Base-by-base conservation (phyloP, 2,329 filamentous ascomycete species). In the Cyphellophora europaea region DNA sequence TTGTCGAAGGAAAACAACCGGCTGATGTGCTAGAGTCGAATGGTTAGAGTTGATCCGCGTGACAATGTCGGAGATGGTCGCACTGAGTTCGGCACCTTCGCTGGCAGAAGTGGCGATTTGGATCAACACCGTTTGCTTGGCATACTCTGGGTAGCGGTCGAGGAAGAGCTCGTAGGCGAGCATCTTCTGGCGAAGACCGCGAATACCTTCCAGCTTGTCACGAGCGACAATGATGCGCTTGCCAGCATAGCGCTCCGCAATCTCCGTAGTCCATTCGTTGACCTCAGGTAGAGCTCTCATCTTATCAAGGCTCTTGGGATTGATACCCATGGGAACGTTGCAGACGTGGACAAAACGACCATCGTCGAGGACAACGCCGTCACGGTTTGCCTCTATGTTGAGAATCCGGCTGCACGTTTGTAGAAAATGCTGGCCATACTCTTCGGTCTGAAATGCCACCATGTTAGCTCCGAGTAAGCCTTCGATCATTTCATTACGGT, bases 401-500 rank as follows among this genome's bases (percentile, higher is more conserved):
- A 96, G 70, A 11, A 96, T 70, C 19, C 91, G 82, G 56, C 86
- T 94, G 68, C 89, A 95, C 0, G 89, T 96, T 59, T 95, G 88
- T 32, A 95, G 67, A 59, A 96, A 96, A 61, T 96, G 91, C 11
- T 89, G 78, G 4, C 83, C 82, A 53, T 96, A 96, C 58, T 96
- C 89, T 8, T 81, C 77, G 15, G 87, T 93, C 61, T 96, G 89
- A 61, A 96, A 96, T 2, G 85, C 88, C 25, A 96, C 76, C 10
- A 96, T 67, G 49, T 95, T 93, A 36, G 91, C 85, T 6, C 89
- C 89, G 1, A 96, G 74, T 68, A 96, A 89, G 36, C 91, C 89
- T 49, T 94, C 82, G 2, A 96, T 72, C 6, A 96, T 72, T 58
- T 94, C 75, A 48, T 82, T 88, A 39, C 89, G 82, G 8, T 86